Conservation (phyloP, 306 rosid genomes). For the Comarum palustre region DNA sequence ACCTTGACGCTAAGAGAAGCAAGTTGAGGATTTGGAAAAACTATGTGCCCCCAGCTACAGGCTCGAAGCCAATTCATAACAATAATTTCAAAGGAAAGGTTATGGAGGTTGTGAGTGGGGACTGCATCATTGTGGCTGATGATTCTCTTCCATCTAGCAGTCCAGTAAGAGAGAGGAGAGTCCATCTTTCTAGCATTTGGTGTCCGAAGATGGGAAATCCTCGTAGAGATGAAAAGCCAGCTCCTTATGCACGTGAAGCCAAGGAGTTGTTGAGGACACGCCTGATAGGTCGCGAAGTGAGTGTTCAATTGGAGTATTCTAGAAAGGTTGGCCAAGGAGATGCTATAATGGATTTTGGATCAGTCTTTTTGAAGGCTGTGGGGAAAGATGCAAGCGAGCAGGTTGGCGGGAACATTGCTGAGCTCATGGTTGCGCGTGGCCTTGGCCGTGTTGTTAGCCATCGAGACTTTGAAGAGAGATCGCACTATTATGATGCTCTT, state of each 20-base stretch:
- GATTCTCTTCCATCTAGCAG: conserved; percentile 79
- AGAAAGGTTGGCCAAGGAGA: conserved; percentile 54
- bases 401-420: conserved; percentile 64
- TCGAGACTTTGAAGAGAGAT: conserved; percentile 93
- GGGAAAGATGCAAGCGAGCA: conserved; percentile 56
- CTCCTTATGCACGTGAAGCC: conserved; percentile 97
- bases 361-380: conserved; percentile 67
- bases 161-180: conserved; percentile 83
- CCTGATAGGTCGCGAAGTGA: conserved; percentile 76
- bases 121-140: conserved; percentile 82
- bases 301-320: conserved; percentile 91
- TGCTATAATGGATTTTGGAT: conserved; percentile 91
- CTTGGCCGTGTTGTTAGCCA: conserved; percentile 82
- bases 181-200: conserved; percentile 91
- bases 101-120: conserved; percentile 96
- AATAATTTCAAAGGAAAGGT: conserved; percentile 91
- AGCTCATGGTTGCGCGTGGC: conserved; percentile 71
- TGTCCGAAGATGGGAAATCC: conserved; percentile 95
- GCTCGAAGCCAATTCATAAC: conserved; percentile 89
- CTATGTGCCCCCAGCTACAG: conserved; percentile 76
- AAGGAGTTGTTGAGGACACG: conserved; percentile 87
- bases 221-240: conserved; percentile 89
- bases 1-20: conserved; percentile 75
- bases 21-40: conserved; percentile 77
- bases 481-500: conserved; percentile 83